phyloP scores from a whole-genome alignment of 2,329 filamentous ascomycete species.

The Fusarium falciforme region DNA sequence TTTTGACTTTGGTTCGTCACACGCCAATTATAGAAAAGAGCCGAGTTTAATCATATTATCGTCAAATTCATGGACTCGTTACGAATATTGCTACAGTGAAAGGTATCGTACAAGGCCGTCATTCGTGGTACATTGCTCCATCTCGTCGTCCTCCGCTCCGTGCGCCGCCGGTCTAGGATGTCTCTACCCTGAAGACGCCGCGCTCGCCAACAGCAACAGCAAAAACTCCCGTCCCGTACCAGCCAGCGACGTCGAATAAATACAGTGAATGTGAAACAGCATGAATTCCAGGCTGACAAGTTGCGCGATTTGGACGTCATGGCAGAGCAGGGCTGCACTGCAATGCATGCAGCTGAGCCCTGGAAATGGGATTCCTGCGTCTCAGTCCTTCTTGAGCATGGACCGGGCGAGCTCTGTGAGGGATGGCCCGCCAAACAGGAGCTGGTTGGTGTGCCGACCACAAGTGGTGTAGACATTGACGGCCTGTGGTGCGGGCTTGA shows the following conservation, averaged over 20 bases:
- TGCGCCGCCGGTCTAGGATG: slow-evolving; percentile 15
- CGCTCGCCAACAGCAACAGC: slow-evolving; percentile 21
- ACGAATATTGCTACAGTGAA: slow-evolving; percentile 31
- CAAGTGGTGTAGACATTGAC: slow-evolving; percentile 67
- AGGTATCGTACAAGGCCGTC: slow-evolving; percentile 31
- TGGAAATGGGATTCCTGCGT: neutral
- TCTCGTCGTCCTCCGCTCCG: slow-evolving; percentile 2
- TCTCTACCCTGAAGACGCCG: slow-evolving; percentile 31
- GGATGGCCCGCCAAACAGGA: slow-evolving; percentile 62
- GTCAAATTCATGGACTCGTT: slow-evolving; percentile 38
- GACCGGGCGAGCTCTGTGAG: slow-evolving; percentile 57
- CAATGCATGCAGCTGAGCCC: neutral
- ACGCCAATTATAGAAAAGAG: slow-evolving; percentile 16
- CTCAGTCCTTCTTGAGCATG: slow-evolving; percentile 51
- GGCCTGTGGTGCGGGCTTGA: slow-evolving; percentile 52
- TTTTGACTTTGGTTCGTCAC: neutral
- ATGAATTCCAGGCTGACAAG: slow-evolving; percentile 6
- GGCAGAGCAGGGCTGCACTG: neutral
- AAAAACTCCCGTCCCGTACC: slow-evolving; percentile 39
- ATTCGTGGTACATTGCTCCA: slow-evolving; percentile 26
- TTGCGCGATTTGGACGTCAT: slow-evolving; percentile 19
- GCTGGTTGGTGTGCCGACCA: slow-evolving; percentile 66
- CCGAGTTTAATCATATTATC: neutral
- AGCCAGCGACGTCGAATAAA: slow-evolving; percentile 41
- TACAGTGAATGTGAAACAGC: slow-evolving; percentile 19